phyloP scores from a whole-genome alignment of 345 rosid species.

The Brassica napus region Da-Ae NC_063442.1:77001-77500 shows the following conservation, averaged over 20 bases:
- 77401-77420: conserved; percentile 15
- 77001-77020: conserved; percentile 9
- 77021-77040: neutral
- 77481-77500: neutral
- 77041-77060: conserved; percentile 14
- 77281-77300: too few relatives aligned
- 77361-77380: neutral
- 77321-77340: neutral
- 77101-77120: neutral
- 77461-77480: neutral
- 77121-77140: conserved; percentile 18
- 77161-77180: conserved; percentile 18
- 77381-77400: conserved; percentile 23
- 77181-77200: conserved; percentile 8
- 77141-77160: conserved; percentile 24
- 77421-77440: neutral
- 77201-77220: conserved; percentile 32
- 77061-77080: conserved; percentile 26
- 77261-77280: neutral
- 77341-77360: conserved; percentile 5
- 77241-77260: neutral
- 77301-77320: too few relatives aligned
- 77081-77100: conserved; percentile 14
- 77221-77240: conserved; percentile 18
- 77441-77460: neutral